Evolutionary conservation across 2,329 filamentous ascomycete genomes (phyloP).

Genomic region (Epichloe gansuensis): DNA sequence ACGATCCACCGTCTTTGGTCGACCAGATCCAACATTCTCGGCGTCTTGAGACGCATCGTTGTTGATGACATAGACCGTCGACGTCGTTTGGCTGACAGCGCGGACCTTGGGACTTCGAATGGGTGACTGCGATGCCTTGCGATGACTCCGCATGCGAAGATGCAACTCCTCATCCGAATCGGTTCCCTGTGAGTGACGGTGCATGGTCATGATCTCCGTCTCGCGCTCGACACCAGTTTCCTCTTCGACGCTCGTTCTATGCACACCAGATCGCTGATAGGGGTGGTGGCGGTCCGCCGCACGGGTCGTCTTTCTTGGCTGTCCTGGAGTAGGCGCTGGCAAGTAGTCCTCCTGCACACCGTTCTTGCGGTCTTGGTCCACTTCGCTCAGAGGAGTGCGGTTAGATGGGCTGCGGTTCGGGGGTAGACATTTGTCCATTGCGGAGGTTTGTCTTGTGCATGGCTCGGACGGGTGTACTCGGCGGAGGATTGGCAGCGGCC

Average conservation of each 20-base stretch:
- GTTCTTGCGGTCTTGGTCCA: constrained; percentile 66
- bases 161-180: constrained; percentile 79
- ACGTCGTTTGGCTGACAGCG: constrained; percentile 66
- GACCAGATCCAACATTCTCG: constrained; percentile 53
- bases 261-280: constrained; percentile 46
- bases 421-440: constrained; percentile 65
- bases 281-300: constrained; percentile 64
- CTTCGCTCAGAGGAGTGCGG: constrained; percentile 83
- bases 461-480: constrained; percentile 49
- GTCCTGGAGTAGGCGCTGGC: constrained; percentile 87
- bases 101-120: constrained; percentile 49
- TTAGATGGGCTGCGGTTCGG: constrained; percentile 66
- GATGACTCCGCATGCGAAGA: constrained; percentile 58
- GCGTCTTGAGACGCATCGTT: constrained; percentile 58
- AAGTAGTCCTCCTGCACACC: constrained; percentile 79
- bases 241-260: constrained; percentile 30
- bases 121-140: constrained; percentile 52
- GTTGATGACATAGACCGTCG: constrained; percentile 52
- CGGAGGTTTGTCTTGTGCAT: constrained; percentile 48
- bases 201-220: constrained; percentile 47
- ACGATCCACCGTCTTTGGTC: constrained; percentile 47
- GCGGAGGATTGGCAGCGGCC: constrained; percentile 33
- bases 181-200: constrained; percentile 47
- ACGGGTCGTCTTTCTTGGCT: constrained; percentile 80
- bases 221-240: constrained; percentile 43